Base-by-base conservation (phyloP, 1,139 yeast species). In the Saccharomycopsis hybrid region DNA sequence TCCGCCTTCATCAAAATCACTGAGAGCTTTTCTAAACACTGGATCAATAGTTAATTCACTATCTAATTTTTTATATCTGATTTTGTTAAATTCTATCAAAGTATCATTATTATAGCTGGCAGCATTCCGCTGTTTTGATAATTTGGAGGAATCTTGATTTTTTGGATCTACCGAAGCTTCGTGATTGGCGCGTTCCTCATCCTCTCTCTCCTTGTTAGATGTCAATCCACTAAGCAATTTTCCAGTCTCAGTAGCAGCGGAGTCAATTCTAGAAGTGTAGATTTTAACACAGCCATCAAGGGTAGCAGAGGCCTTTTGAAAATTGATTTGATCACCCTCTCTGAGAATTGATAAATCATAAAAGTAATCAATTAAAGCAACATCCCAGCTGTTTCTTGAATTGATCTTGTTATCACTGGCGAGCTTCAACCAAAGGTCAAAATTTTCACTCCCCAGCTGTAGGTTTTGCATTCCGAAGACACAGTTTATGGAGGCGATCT, bases 1-100 rank as follows among this genome's bases (percentile, higher is more conserved):
- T 4, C 97, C 97, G 37, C 97, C 96, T 67, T 90, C 96, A 64
- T 90, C 97, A 60, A 89, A 90, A 55, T 89, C 96, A 0, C 96
- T 87, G 46, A 90, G 72, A 47, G 95, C 90, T 60, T 88, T 88
- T 56, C 87, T 84, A 66, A 90, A 88, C 47, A 90, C 71, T 0
- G 97, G 97, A 65, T 90, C 97, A 47, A 88, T 84, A 5, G 83
- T 76, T 31, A 86, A 68, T 58, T 86, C 95, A 56, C 84, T 81
- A 48, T 88, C 95, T 43, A 85, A 68, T 56, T 83, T 80, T 62
- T 83, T 85, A 43, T 78, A 71, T 54, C 67, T 67, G 18, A 83
- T 67, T 32, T 73, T 65, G 9, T 73, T 76, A 58, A 79, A 79
- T 27, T 68, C 68, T n/a, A 31, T 48, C 54, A 37, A 57, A 60